These are phyloP conservation scores for Talaromyces rugulosus DNA, from an alignment of 2,329 filamentous ascomycete genomes.

Conservation along the genomic window DNA sequence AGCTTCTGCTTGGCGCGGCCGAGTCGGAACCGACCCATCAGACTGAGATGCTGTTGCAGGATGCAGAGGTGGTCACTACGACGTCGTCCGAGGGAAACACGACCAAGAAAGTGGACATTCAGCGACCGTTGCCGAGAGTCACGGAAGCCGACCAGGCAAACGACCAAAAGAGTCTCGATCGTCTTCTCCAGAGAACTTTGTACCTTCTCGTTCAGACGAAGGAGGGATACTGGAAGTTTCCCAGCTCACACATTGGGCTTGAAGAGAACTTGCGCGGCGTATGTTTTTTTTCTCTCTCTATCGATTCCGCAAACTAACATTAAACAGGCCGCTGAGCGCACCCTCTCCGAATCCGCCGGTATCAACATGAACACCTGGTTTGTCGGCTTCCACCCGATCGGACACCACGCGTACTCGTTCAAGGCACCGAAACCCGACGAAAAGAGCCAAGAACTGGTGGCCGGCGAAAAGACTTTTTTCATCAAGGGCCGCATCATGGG, in stretches of 20 bases:
- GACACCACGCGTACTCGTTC: conserved; percentile 65
- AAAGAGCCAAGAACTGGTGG: conserved; percentile 37
- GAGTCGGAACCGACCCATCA: conserved; percentile 62
- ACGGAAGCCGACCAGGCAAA: conserved; percentile 74
- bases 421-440: conserved; percentile 44
- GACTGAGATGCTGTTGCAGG: conserved; percentile 66
- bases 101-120: conserved; percentile 59
- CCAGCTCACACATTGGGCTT: conserved; percentile 62
- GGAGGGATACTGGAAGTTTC: conserved; percentile 76
- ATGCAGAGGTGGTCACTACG: conserved; percentile 58
- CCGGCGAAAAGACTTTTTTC: conserved; percentile 84
- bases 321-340: conserved; percentile 71
- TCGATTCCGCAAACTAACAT: not conserved
- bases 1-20: conserved; percentile 70
- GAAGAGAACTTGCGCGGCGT: conserved; percentile 81
- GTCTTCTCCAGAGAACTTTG: conserved; percentile 73
- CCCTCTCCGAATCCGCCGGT: conserved; percentile 72
- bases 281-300: conserved; percentile 35
- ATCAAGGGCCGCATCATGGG: conserved; percentile 96
- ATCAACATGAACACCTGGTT: conserved; percentile 99
- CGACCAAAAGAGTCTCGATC: conserved; percentile 74
- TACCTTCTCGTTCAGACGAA: conserved; percentile 77
- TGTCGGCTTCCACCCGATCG: conserved; percentile 83
- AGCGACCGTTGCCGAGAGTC: conserved; percentile 63
- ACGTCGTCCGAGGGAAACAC: conserved; percentile 35